phyloP scores from a whole-genome alignment of 148 eudicot species.

The Rhododendron kiyosumense region DNA sequence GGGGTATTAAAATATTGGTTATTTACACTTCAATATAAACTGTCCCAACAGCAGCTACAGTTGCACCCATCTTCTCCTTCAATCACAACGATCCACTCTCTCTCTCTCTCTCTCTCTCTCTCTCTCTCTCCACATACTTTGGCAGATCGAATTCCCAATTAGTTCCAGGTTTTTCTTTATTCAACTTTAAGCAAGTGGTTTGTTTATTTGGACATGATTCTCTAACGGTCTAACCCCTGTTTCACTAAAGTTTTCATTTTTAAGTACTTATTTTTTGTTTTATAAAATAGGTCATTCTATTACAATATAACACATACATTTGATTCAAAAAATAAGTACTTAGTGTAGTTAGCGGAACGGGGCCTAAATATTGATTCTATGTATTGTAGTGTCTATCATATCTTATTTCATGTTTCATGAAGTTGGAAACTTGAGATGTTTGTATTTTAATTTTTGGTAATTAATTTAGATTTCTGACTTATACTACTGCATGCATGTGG shows the following conservation, averaged over 20 bases:
- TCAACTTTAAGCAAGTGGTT: background rate
- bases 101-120: background rate
- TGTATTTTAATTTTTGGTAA: too few species aligned
- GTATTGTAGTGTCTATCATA: background rate
- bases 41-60: background rate
- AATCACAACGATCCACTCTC: background rate
- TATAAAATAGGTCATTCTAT: too few species aligned
- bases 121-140: background rate
- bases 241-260: too few species aligned
- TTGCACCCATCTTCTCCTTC: background rate
- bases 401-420: background rate
- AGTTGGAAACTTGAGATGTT: background rate
- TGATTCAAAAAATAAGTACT: too few species aligned
- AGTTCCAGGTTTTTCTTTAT: background rate
- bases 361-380: too few species aligned
- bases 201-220: background rate
- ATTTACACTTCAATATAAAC: background rate
- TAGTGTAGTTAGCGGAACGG: too few species aligned
- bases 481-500: background rate
- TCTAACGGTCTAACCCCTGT: too few species aligned
- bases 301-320: too few species aligned
- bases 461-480: too few species aligned
- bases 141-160: background rate
- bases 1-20: background rate
- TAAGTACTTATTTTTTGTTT: too few species aligned